Evolutionary conservation across 2,329 filamentous ascomycete species (phyloP), one percentile per base, ranked within the genome.

Genomic region (Aureobasidium sp.): DNA sequence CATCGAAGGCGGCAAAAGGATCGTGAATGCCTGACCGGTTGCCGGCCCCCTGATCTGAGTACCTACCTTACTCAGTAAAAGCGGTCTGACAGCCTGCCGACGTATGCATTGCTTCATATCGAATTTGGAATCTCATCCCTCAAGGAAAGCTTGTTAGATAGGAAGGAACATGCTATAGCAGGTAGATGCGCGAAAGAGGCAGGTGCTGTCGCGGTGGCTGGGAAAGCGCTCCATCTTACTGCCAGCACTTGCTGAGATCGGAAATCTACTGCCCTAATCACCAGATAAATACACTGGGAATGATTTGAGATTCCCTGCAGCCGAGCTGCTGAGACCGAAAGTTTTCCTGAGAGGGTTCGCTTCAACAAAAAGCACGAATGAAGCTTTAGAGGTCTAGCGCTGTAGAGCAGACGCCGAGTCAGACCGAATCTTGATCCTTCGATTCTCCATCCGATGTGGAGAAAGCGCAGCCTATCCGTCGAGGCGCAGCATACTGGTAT

Each of bases 401-500:
- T 56, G 52, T 32, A 34, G n/a, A 34, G 26, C 5, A 8, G 39
- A 56, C 52, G 39, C 51, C 51, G 27, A 52, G 50, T 55, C 36
- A n/a, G 34, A 24, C 27, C 24, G 39, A 44, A 34, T 27, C 17
- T 56, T 17, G 34, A n/a, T 13, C 26, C 26, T 32, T 13, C 27
- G 9, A 8, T 24, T 17, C 24, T 17, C 39, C 24, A 43, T 43
- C 15, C 15, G 15, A 12, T 41, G 32, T 59, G 43, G 26, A 47
- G 26, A 59, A 47, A 36, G 55, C 55, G 55, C 55, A 59, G 55
- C 37, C n/a, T 32, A 26, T 48, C 26, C 27, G 6, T 50, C 15
- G 56, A 41, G 56, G 56, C 56, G 56, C 44, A 59, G 56, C 50
- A 50, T 50, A 50, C 29, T 29, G 26, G 9, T 48, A 29, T 48